A percentile compares a stretch with the other conserved stretches of the same genome.
These are phyloP conservation scores for Taphrina wiesneri DNA, from an alignment of 1,139 yeast genomes.

Conservation along the genomic window DNA sequence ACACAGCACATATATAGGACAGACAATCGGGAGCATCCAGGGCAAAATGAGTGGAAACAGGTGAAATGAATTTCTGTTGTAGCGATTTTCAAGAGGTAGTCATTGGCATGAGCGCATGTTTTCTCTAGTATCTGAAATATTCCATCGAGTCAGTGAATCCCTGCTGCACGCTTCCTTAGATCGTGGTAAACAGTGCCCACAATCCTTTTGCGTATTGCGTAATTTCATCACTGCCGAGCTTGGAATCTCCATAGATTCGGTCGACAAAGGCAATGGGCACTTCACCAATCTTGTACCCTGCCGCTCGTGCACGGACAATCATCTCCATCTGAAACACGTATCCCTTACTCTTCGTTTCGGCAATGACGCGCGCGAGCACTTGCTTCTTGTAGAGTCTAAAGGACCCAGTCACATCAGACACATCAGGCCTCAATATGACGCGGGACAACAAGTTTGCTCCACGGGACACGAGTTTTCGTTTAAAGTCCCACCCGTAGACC, in stretches of 20 bases:
- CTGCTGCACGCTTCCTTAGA: not conserved
- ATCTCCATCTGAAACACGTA: conserved; percentile 84
- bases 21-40: not conserved
- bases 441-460: conserved; percentile 82
- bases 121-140: not conserved
- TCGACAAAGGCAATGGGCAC: conserved; percentile 81
- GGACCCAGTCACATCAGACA: conserved; percentile 76
- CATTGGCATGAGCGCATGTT: not conserved
- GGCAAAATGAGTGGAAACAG: too few species aligned
- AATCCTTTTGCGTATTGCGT: conserved; percentile 33
- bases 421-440: conserved; percentile 68
- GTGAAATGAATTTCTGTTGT: too few species aligned
- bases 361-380: conserved; percentile 66
- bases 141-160: too few species aligned
- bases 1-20: not conserved
- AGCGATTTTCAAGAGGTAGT: not conserved
- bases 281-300: conserved; percentile 73
- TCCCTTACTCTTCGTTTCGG: conserved; percentile 72
- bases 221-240: conserved; percentile 73
- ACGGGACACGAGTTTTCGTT: conserved; percentile 74
- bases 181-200: conserved; percentile 28
- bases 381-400: conserved; percentile 75
- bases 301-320: conserved; percentile 78
- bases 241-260: conserved; percentile 76
- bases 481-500: conserved; percentile 82